Base-by-base conservation (phyloP, 768 basidiomycete genomes). In the Pleurotus tuoliensis region DNA sequence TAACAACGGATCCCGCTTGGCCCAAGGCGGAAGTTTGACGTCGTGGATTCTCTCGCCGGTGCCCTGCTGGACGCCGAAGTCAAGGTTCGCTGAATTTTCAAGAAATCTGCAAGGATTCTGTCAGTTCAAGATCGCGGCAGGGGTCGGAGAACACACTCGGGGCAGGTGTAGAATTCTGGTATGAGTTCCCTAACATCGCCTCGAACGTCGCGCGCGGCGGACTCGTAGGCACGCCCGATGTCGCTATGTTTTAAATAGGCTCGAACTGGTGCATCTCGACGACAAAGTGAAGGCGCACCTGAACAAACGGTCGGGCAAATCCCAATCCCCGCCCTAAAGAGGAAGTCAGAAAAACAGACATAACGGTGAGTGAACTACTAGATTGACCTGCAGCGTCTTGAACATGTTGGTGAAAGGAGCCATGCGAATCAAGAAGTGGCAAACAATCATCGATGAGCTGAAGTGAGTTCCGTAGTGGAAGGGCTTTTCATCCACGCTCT, bases 381-480 rank as follows among this genome's bases (percentile, higher is more conserved):
- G 47, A 44, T 45, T 34, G 15, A 61, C 60, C 83, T 96, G 75
- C 30, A 97, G 71, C 2, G 90, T 92, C 72, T 94, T 92, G 78
- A 95, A 98, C 88, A 96, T 95, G 65, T 88, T 86, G 22, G 94
- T 95, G 67, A 90, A 98, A 0, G 95, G 95, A 12, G 88, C 84
- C 63, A 95, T 73, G 18, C 95, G 81, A 55, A 98, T 95, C 62
- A 96, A 72, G 73, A 90, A 97, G 62, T 96, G 94, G 73, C 93
- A 95, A 45, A 94, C 91, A 57, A 94, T 96, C 94, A 97, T 97
- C 2, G 93, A 95, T 8, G 93, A 95, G 66, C 90, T 92, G 65
- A 94, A 98, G 67, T 98, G 95, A 0, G 95, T 97, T 43, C 95
- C 90, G 59, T 92, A 94, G 65, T 93, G 90, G 70, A 96, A 96